These are phyloP conservation scores for Suhomyces maxii DNA, from an alignment of 1,139 yeast species.

Conservation along the genomic window DNA sequence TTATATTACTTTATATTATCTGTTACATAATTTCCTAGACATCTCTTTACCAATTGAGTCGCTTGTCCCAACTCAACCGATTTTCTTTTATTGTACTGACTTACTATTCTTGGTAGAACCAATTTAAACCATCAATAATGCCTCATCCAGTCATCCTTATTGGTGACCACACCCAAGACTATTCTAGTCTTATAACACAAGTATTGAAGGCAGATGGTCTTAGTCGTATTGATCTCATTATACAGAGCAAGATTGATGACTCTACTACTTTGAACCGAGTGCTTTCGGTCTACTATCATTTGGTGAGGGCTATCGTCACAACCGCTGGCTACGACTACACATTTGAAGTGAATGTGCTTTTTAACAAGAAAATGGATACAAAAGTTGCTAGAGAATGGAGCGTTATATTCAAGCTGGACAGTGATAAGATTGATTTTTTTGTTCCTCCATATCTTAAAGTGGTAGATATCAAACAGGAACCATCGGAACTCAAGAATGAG, in stretches of 20 bases:
- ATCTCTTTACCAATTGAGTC: too few species aligned
- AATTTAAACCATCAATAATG: slow-evolving; percentile 1
- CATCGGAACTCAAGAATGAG: neutral
- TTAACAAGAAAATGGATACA: slow-evolving; percentile 18
- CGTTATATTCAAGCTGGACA: slow-evolving; percentile 1
- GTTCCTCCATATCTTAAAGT: neutral
- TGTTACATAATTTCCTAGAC: too few species aligned
- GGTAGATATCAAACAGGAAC: neutral
- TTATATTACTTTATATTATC: too few species aligned
- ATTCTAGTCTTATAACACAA: slow-evolving; percentile 21
- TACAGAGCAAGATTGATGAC: slow-evolving; percentile 19
- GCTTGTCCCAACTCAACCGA: neutral
- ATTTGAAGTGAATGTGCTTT: slow-evolving; percentile 35
- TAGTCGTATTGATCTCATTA: slow-evolving; percentile 25
- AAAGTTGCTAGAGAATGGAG: slow-evolving; percentile 7
- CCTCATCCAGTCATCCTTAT: slow-evolving; percentile 24
- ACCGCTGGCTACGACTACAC: slow-evolving; percentile 24
- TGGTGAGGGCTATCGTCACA: slow-evolving; percentile 23
- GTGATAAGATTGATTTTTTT: neutral
- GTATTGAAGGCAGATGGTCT: slow-evolving; percentile 14
- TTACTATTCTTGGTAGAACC: neutral
- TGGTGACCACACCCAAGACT: slow-evolving; percentile 22
- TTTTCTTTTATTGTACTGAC: neutral
- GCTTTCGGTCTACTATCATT: slow-evolving; percentile 29
- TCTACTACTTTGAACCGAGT: slow-evolving; percentile 25